Evolutionary conservation across 306 rosid species (phyloP).

Genomic region (Delonix regia): DNA sequence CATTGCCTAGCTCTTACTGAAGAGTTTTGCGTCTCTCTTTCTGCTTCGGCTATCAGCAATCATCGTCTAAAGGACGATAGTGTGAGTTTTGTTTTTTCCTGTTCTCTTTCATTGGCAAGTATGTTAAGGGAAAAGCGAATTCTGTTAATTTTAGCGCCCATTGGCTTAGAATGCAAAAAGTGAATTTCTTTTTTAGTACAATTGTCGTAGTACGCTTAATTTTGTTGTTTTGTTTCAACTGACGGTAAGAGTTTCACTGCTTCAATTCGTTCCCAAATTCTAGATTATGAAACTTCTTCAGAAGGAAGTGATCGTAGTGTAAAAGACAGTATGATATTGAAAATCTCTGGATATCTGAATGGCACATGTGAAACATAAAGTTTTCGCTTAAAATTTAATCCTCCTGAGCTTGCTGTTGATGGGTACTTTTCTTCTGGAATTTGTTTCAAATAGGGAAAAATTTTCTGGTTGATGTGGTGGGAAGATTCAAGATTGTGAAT

Average conservation of each 20-base stretch:
- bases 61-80: too few species aligned
- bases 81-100: background rate
- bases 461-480: background rate
- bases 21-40: background rate
- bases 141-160: background rate
- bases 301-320: background rate
- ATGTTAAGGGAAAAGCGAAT: background rate
- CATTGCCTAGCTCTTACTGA: background rate
- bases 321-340: background rate
- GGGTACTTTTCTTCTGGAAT: background rate
- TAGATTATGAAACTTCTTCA: background rate
- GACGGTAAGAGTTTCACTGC: background rate
- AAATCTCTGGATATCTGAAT: background rate
- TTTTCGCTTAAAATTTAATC: background rate
- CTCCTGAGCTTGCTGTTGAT: background rate
- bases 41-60: background rate
- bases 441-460: background rate
- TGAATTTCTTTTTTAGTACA: background rate
- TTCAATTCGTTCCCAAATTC: background rate
- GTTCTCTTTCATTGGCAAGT: background rate
- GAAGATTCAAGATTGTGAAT: background rate
- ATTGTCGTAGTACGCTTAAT: background rate
- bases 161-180: background rate
- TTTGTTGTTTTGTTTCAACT: background rate
- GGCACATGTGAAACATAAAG: background rate